These are phyloP conservation scores for Thelonectria blattea DNA, from an alignment of 2,329 filamentous ascomycete genomes.

Conservation along the genomic window DNA sequence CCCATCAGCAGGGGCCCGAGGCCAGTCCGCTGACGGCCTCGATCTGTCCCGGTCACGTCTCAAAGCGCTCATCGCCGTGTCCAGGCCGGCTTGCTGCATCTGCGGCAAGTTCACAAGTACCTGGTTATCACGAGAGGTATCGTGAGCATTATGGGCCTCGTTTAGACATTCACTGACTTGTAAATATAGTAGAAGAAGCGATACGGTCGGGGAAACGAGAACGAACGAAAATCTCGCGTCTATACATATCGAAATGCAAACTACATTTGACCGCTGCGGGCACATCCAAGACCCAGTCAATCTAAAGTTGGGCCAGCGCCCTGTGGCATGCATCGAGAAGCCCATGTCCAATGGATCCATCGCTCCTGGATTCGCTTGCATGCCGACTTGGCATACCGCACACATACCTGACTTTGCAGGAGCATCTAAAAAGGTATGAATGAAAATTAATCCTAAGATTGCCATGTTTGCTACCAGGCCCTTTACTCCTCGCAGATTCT, in stretches of 20 bases:
- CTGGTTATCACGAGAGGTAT: neutral
- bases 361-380: constrained; percentile 9
- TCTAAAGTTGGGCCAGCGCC: constrained; percentile 1
- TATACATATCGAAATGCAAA: neutral
- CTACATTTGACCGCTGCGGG: constrained; percentile 16
- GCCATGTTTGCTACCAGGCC: constrained; percentile 21
- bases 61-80: neutral
- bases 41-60: neutral
- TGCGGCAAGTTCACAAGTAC: neutral
- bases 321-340: constrained; percentile 3
- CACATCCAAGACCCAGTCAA: constrained; percentile 13
- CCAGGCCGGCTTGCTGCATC: neutral
- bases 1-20: constrained; percentile 22
- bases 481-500: neutral
- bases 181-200: neutral
- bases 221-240: neutral
- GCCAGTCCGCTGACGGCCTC: neutral
- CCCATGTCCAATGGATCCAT: constrained; percentile 13
- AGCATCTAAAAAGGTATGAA: constrained; percentile 14
- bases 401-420: constrained; percentile 1
- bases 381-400: neutral
- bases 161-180: neutral
- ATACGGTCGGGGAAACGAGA: neutral
- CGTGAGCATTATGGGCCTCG: neutral
- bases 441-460: constrained; percentile 20